Percentiles rank a stretch among this genome's conserved stretches.
Conservation (phyloP, 2,329 filamentous ascomycete genomes). For the Xylaria hypoxylon region DNA sequence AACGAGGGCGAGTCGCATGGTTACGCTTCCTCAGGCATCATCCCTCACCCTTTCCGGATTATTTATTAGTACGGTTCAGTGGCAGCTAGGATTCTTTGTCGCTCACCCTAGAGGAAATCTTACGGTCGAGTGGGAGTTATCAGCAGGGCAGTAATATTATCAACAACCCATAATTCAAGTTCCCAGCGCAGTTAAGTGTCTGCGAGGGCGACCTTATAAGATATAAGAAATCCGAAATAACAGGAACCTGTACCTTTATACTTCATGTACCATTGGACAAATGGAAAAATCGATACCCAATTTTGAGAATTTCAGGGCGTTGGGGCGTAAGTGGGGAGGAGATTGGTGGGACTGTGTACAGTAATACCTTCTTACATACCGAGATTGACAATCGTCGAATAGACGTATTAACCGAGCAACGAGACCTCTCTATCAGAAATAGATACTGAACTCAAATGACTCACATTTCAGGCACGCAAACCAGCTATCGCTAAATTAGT, state of each 20-base stretch:
- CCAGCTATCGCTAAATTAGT: background rate
- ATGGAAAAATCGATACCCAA: constrained; percentile 34
- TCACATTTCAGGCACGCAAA: constrained; percentile 1
- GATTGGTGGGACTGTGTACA: background rate
- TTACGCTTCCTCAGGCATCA: background rate
- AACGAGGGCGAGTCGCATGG: background rate
- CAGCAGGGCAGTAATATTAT: background rate
- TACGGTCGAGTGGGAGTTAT: background rate
- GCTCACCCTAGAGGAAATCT: background rate
- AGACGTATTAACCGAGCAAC: background rate
- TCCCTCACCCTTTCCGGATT: background rate
- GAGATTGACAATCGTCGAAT: constrained; percentile 15
- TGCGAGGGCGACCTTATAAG: background rate
- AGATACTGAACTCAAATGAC: background rate
- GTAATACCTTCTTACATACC: constrained; percentile 17
- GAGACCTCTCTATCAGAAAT: background rate
- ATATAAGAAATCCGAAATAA: constrained; percentile 8
- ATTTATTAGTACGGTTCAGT: background rate
- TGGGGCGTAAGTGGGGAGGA: background rate
- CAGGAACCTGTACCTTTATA: constrained; percentile 9
- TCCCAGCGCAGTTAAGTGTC: background rate
- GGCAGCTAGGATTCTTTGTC: too few relatives aligned
- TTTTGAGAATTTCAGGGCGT: constrained; percentile 28
- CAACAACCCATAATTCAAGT: background rate
- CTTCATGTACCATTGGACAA: constrained; percentile 21